phyloP scores from a whole-genome alignment of 176 grass and related monocot species.

The Oryza brachyantha region DNA sequence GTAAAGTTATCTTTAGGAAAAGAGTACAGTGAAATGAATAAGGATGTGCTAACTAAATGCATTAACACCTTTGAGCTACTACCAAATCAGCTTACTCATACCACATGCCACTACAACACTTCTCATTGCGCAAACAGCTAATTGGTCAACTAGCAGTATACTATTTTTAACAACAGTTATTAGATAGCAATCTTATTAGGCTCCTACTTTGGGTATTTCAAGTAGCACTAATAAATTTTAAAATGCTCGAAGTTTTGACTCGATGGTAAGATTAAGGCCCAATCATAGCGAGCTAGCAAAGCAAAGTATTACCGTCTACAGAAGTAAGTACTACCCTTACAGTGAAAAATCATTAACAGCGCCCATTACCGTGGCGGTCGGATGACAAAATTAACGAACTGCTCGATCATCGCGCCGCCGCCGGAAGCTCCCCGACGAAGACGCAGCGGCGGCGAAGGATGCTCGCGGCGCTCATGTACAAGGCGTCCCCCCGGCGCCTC shows the following conservation, averaged over 20 bases:
- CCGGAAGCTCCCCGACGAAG: conserved; percentile 21
- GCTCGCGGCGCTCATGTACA: conserved; percentile 33
- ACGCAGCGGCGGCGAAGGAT: background rate
- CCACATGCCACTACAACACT: background rate
- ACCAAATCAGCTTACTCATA: background rate
- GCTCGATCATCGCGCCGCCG: conserved; percentile 75
- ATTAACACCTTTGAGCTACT: background rate
- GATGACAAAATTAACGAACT: conserved; percentile 98
- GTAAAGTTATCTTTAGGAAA: conserved; percentile 3
- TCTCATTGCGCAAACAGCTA: background rate
- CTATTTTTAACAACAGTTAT: background rate
- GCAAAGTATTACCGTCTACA: background rate
- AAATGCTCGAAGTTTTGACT: background rate
- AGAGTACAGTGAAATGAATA: conserved; percentile 8
- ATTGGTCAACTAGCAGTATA: background rate
- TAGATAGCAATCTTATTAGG: background rate
- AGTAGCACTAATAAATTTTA: background rate
- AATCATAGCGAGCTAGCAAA: background rate
- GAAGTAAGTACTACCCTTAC: background rate
- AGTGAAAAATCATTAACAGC: background rate
- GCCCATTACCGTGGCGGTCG: conserved; percentile 82
- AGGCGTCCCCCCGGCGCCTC: background rate
- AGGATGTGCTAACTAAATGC: conserved; percentile 8
- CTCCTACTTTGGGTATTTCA: background rate
- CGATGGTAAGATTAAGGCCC: background rate